Conservation (phyloP, 1,284 basidiomycete species). For the Tilletia horrida region DNA sequence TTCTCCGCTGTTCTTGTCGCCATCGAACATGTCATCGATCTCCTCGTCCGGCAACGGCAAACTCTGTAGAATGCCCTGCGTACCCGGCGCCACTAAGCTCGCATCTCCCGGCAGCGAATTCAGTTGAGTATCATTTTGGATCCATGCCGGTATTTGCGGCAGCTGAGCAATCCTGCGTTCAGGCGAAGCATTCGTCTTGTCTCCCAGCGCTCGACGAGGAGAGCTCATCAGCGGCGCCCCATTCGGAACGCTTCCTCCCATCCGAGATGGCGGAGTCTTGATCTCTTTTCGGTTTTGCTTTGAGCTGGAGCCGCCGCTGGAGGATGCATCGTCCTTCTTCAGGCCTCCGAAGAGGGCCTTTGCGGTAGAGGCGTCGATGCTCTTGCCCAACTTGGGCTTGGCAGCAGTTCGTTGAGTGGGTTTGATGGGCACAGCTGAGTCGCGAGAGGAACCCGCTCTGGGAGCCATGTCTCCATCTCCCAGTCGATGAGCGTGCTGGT, state of each 20-base stretch:
- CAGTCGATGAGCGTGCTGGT: conserved; percentile 11
- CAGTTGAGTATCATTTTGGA: neutral
- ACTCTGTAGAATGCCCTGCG: neutral
- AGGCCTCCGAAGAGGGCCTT: conserved; percentile 11
- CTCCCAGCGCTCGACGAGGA: conserved; percentile 5
- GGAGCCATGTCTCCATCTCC: neutral
- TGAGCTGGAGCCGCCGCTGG: neutral
- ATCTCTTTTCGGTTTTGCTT: neutral
- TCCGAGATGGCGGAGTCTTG: neutral
- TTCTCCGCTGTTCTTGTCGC: conserved; percentile 2
- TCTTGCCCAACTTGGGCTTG: conserved; percentile 12
- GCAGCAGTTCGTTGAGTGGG: neutral
- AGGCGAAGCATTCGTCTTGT: conserved; percentile 16
- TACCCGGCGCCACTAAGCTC: neutral
- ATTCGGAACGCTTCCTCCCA: neutral
- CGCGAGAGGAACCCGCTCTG: neutral
- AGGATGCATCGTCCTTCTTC: neutral
- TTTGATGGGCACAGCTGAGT: neutral
- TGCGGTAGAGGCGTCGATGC: neutral
- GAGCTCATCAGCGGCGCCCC: neutral
- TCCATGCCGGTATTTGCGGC: neutral
- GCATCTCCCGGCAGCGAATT: neutral
- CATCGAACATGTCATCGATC: neutral
- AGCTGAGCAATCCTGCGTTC: neutral
- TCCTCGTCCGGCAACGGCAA: neutral